phyloP scores from a whole-genome alignment of 495 filamentous ascomycete species.

The Lasiosphaeriaceae sp. region DNA sequence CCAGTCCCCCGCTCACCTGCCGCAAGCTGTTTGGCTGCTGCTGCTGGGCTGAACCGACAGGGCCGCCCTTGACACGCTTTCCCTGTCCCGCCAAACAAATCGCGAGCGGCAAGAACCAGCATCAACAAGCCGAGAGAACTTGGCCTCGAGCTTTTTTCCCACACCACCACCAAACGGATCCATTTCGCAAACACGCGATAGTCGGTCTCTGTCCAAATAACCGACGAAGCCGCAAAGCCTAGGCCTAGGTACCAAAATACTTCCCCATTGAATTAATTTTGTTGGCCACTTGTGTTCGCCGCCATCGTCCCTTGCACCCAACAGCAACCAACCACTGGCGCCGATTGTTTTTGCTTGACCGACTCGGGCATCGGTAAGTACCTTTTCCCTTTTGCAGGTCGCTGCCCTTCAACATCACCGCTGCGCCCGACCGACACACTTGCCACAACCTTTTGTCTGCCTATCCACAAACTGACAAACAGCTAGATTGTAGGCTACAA shows the following conservation, averaged over 20 bases:
- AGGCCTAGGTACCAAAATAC: no score
- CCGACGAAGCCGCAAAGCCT: no score
- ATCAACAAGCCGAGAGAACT: conserved; percentile 15
- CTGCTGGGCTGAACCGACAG: neutral
- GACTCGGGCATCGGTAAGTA: neutral
- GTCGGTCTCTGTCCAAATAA: no score
- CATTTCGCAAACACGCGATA: no score
- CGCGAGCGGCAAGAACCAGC: conserved; percentile 12
- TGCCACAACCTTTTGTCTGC: no score
- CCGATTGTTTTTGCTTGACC: neutral
- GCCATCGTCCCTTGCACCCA: no score
- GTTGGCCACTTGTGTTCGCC: no score
- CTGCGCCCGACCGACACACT: no score
- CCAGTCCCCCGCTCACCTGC: neutral
- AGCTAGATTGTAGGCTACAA: no score
- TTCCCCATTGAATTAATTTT: no score
- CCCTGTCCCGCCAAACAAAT: conserved; percentile 24
- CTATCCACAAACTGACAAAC: no score
- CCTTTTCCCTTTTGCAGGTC: neutral
- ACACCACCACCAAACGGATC: conserved; percentile 8
- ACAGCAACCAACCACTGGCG: neutral
- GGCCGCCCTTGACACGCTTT: conserved; percentile 2
- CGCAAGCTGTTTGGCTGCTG: no score
- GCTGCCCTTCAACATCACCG: neutral
- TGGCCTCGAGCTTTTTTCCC: conserved; percentile 13